These are phyloP conservation scores for Mycena sp. DNA, from an alignment of 1,284 basidiomycete species.

Conservation along the genomic window DNA sequence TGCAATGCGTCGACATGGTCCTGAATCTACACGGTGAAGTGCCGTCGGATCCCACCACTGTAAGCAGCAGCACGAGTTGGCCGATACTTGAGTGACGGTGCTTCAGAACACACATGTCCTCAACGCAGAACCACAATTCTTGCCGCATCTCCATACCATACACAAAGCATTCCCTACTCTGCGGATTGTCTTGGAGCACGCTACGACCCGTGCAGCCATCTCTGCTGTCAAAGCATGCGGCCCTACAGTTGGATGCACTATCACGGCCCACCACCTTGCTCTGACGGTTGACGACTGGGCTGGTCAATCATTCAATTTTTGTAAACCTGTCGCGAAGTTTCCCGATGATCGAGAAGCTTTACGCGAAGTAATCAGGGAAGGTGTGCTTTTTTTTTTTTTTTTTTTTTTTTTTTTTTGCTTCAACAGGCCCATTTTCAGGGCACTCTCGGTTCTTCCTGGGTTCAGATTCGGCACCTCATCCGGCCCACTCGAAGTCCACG, in stretches of 20 bases:
- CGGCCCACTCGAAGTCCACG: constrained; percentile 81
- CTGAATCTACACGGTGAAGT: constrained; percentile 98
- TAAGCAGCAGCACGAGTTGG: constrained; percentile 47
- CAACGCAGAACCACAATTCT: constrained; percentile 93
- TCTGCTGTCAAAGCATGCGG: constrained; percentile 89
- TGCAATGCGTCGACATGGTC: constrained; percentile 95
- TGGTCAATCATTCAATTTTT: constrained; percentile 95
- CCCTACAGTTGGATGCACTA: constrained; percentile 93
- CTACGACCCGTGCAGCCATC: constrained; percentile 97
- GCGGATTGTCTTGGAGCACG: constrained; percentile 98
- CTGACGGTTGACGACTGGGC: constrained; percentile 98
- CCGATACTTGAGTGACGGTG: constrained; percentile 15
- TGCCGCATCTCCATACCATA: constrained; percentile 88
- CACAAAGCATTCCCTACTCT: constrained; percentile 91
- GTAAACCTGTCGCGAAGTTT: constrained; percentile 98
- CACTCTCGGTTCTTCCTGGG: constrained; percentile 98
- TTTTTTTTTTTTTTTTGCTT: no score
- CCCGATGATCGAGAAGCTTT: constrained; percentile 92
- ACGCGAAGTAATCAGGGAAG: constrained; percentile 82
- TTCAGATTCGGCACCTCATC: constrained; percentile 97
- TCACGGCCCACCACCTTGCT: constrained; percentile 96
- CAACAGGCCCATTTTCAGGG: constrained; percentile 68
- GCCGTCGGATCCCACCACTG: constrained; percentile 86
- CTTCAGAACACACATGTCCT: constrained; percentile 89
- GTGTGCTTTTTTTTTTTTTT: constrained; percentile 52